These are phyloP conservation scores for Clitopilus passeckerianus DNA, from an alignment of 768 basidiomycete genomes.

Conservation along the genomic window DNA sequence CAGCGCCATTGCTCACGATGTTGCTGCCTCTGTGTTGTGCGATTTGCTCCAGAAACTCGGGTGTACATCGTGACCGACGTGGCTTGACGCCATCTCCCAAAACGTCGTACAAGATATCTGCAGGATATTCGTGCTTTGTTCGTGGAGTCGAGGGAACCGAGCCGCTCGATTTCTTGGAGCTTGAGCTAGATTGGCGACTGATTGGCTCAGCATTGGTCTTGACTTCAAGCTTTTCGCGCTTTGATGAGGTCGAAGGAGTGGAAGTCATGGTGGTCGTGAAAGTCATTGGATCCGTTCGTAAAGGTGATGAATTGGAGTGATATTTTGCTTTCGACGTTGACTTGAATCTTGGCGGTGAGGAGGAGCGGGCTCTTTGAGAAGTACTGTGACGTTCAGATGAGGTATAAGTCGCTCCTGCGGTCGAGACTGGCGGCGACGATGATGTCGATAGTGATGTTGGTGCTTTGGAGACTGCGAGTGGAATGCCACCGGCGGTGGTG, in stretches of 20 bases:
- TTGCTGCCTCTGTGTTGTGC: slow-evolving; percentile 13
- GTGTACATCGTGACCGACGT: slow-evolving; percentile 36
- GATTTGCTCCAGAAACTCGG: slow-evolving; percentile 40
- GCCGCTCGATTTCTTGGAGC: not conserved
- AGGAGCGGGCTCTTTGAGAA: not conserved
- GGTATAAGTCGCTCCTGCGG: not conserved
- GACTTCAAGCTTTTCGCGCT: slow-evolving; percentile 10
- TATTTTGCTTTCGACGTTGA: not conserved
- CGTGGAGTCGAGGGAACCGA: slow-evolving; percentile 7
- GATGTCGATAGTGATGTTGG: not conserved
- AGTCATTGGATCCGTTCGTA: not conserved
- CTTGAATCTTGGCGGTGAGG: not conserved
- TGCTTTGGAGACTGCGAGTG: not conserved
- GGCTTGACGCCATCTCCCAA: slow-evolving; percentile 25
- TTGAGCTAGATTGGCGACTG: slow-evolving; percentile 3
- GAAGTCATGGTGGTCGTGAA: not conserved
- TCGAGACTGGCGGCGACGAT: not conserved
- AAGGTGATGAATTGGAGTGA: not conserved
- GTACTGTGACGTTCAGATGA: not conserved
- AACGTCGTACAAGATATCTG: slow-evolving; percentile 25
- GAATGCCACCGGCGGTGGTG: not conserved
- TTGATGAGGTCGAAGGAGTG: not conserved
- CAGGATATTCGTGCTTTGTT: slow-evolving; percentile 9
- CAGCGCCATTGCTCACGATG: not conserved
- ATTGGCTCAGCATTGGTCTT: slow-evolving; percentile 6